phyloP scores from a whole-genome alignment of 2,329 filamentous ascomycete species.

The Aureobasidium sp. region DNA sequence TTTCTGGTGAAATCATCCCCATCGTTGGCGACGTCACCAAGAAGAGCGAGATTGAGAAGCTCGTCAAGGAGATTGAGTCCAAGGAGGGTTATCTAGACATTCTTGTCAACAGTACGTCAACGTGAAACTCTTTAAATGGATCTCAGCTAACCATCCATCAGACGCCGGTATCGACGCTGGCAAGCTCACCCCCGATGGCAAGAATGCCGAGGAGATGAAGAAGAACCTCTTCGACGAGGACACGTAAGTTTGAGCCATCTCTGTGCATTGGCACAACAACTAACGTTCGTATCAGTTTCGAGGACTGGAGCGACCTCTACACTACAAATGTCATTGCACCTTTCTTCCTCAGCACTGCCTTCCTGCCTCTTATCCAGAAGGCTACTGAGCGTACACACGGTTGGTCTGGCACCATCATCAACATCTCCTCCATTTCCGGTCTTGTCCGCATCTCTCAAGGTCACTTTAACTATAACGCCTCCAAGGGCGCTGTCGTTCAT shows the following conservation, averaged over 20 bases:
- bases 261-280: constrained; percentile 31
- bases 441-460: constrained; percentile 38
- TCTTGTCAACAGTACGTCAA: constrained; percentile 21
- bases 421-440: constrained; percentile 40
- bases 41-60: constrained; percentile 36
- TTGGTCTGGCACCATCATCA: constrained; percentile 37
- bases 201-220: constrained; percentile 26
- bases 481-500: constrained; percentile 46
- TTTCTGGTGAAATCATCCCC: constrained; percentile 40
- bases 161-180: constrained; percentile 12
- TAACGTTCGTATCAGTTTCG: constrained; percentile 26
- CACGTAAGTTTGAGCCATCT: neutral
- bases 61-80: constrained; percentile 38
- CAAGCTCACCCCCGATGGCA: constrained; percentile 33
- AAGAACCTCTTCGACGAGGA: constrained; percentile 9
- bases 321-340: constrained; percentile 41
- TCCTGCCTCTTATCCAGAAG: constrained; percentile 40
- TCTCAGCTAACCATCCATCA: constrained; percentile 21
- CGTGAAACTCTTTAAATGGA: constrained; percentile 40
- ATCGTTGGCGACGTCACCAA: constrained; percentile 38
- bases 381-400: constrained; percentile 29
- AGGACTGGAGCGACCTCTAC: constrained; percentile 41
- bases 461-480: constrained; percentile 43
- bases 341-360: constrained; percentile 40
- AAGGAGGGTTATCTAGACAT: constrained; percentile 40